Evolutionary conservation across 768 basidiomycete species (phyloP).

Genomic region (Lactifluus volemus): DNA sequence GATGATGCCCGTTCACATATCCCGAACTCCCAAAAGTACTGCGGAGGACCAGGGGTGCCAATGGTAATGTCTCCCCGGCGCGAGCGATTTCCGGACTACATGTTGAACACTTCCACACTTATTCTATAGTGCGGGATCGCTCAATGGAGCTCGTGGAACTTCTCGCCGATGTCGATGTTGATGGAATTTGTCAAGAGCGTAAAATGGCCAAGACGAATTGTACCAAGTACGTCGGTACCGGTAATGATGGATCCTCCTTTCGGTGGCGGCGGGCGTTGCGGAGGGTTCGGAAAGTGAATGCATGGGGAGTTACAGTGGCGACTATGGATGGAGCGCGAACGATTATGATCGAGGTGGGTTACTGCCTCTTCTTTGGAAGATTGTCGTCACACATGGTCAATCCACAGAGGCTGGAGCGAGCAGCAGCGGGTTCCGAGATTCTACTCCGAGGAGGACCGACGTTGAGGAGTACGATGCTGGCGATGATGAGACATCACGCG

Average conservation of each 20-base stretch:
- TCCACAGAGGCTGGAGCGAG: constrained; percentile 27
- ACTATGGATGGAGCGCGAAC: constrained; percentile 35
- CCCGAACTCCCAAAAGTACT: constrained; percentile 91
- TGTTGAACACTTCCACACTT: background rate
- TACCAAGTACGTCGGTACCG: constrained; percentile 81
- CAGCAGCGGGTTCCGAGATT: constrained; percentile 54
- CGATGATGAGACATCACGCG: constrained; percentile 68
- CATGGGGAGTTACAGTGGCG: constrained; percentile 24
- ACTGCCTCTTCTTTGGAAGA: background rate
- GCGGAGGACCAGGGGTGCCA: constrained; percentile 94
- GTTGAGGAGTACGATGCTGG: constrained; percentile 98
- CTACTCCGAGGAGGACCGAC: constrained; percentile 37
- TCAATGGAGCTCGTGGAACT: constrained; percentile 87
- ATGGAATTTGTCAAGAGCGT: constrained; percentile 80
- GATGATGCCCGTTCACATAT: constrained; percentile 95
- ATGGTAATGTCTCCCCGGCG: constrained; percentile 45
- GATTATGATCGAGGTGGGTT: constrained; percentile 30
- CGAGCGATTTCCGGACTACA: background rate
- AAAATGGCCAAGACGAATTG: constrained; percentile 89
- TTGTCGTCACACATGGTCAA: background rate
- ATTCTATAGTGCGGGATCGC: constrained; percentile 82
- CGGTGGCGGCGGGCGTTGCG: constrained; percentile 44
- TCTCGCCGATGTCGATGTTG: constrained; percentile 63
- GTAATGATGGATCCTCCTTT: constrained; percentile 73
- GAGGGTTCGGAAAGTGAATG: constrained; percentile 61